Evolutionary conservation across 345 rosid species (phyloP), one percentile per base, ranked within the genome.

Genomic region (Orychophragmus violaceus): DNA sequence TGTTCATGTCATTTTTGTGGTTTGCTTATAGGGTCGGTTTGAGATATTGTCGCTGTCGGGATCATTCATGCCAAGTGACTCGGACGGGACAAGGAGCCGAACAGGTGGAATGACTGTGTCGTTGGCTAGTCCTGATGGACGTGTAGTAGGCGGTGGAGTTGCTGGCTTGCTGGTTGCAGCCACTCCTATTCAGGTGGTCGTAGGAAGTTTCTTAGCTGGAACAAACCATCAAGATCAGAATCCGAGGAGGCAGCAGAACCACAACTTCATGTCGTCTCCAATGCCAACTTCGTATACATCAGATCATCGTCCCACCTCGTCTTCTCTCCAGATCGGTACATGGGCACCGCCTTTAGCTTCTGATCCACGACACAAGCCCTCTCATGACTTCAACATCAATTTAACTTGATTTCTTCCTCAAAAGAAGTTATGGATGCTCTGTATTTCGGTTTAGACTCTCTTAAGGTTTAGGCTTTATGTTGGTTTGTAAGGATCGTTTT

Each of bases 1-100:
- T n/a, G n/a, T n/a, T n/a, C n/a, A n/a, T n/a, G n/a, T n/a, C n/a
- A n/a, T n/a, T n/a, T n/a, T n/a, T n/a, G n/a, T n/a, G n/a, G n/a
- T n/a, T n/a, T n/a, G n/a, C n/a, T n/a, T n/a, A n/a, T n/a, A n/a
- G 99, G 98, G 99, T 53, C 92, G 96, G 45, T 93, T 90, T 61
- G 99, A 93, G 82, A 90, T 93, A 76, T 72, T 93, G 24, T 93
- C 99, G 35, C 61, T 93, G 64, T 88, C 99, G 1, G 99, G 99
- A 61, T 85, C 99, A 58, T 93, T 93, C 78, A 90, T 87, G 89
- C 99, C 95, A 13, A 87, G 66, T 14, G 97, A 90, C 65, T 80
- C 71, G 42, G 89, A 84, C 32, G 97, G 96, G 48, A 77, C 90
- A 28, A 68, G 89, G 39, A 85, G 89, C 83, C 74, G 98, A 64